phyloP scores from a whole-genome alignment of 2,329 filamentous ascomycete species.

The Pestalotiopsis sp. region DNA sequence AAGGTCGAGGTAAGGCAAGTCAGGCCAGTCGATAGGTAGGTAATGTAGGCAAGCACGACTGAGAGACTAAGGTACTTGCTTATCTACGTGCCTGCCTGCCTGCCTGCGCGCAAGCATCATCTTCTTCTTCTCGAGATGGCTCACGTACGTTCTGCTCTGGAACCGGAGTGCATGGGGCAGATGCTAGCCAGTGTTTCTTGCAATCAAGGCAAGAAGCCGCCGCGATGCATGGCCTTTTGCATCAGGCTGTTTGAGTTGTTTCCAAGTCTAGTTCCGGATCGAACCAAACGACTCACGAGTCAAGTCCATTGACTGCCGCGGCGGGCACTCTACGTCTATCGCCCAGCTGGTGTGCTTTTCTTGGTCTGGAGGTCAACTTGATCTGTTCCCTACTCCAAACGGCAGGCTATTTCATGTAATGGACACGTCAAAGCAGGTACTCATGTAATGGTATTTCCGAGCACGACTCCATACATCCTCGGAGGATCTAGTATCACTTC shows the following conservation, averaged over 20 bases:
- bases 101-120: neutral
- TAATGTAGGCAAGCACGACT: neutral
- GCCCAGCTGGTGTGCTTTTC: neutral
- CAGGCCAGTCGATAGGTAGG: neutral
- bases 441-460: conserved; percentile 18
- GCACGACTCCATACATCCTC: conserved; percentile 18
- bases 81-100: neutral
- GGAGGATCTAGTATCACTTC: conserved; percentile 25
- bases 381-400: neutral
- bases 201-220: conserved; percentile 37
- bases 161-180: conserved; percentile 2
- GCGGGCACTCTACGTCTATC: neutral
- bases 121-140: neutral
- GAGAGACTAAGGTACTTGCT: neutral
- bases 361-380: neutral
- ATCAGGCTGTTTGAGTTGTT: conserved; percentile 27
- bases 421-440: conserved; percentile 21
- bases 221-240: conserved; percentile 31
- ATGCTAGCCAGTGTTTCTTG: conserved; percentile 14
- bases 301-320: conserved; percentile 19
- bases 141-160: neutral
- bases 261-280: conserved; percentile 17
- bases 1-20: conserved; percentile 18
- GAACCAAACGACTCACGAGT: conserved; percentile 24
- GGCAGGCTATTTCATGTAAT: neutral